Evolutionary conservation across 2,329 filamentous ascomycete genomes (phyloP).

Genomic region (Ascochyta koolunga): DNA sequence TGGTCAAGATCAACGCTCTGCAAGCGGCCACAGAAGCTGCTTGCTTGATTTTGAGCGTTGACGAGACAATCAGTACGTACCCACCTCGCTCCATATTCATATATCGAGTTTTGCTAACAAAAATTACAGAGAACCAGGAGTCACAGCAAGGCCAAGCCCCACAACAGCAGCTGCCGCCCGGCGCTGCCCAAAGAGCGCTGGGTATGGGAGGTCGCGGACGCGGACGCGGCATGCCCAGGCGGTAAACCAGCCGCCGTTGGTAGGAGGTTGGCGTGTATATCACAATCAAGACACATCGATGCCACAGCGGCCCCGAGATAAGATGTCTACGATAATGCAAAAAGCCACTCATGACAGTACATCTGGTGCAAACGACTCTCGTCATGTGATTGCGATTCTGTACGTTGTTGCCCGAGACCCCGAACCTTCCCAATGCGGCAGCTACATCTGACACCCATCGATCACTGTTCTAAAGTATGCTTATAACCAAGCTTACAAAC

Average conservation of each 20-base stretch:
- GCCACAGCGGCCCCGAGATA: conserved; percentile 20
- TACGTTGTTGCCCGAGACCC: not conserved
- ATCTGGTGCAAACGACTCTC: not conserved
- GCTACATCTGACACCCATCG: not conserved
- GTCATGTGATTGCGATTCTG: not conserved
- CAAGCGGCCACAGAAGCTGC: conserved; percentile 94
- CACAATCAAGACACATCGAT: conserved; percentile 28
- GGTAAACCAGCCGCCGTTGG: conserved; percentile 55
- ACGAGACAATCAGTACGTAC: conserved; percentile 87
- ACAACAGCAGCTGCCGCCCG: conserved; percentile 64
- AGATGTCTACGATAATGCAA: conserved; percentile 44
- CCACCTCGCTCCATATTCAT: not conserved
- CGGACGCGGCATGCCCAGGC: conserved; percentile 76
- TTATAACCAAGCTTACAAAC: conserved; percentile 16
- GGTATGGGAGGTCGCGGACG: conserved; percentile 70
- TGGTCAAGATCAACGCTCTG: conserved; percentile 97
- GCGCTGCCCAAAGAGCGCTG: conserved; percentile 85
- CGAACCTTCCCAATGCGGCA: conserved; percentile 8
- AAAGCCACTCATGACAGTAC: conserved; percentile 10
- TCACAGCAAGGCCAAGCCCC: conserved; percentile 84
- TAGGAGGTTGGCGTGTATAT: conserved; percentile 24
- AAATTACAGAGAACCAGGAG: conserved; percentile 78
- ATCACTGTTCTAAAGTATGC: conserved; percentile 16
- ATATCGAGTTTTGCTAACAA: conserved; percentile 25
- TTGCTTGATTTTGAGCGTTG: conserved; percentile 93